Percentiles rank a stretch among this genome's conserved stretches.
These are phyloP conservation scores for Penicillium mononematosum DNA, from an alignment of 495 filamentous ascomycete species.

Conservation along the genomic window DNA sequence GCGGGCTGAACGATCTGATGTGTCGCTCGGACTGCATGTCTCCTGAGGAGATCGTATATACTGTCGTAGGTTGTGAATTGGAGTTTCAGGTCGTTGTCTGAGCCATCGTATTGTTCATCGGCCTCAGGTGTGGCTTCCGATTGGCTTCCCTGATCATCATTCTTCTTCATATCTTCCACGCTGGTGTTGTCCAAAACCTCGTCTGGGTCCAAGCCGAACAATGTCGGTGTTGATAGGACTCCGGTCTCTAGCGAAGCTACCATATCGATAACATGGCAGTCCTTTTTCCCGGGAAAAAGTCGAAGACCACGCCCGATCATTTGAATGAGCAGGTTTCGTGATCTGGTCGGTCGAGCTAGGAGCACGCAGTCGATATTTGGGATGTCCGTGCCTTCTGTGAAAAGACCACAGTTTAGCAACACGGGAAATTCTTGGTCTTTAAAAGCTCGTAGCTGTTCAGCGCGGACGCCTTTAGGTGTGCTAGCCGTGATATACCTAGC, in stretches of 20 bases:
- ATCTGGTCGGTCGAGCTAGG: slow-evolving; percentile 83
- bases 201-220: slow-evolving; percentile 91
- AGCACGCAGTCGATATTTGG: slow-evolving; percentile 96
- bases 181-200: slow-evolving; percentile 66
- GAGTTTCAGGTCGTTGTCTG: slow-evolving; percentile 33
- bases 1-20: slow-evolving; percentile 68
- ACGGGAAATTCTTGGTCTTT: slow-evolving; percentile 75
- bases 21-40: slow-evolving; percentile 75
- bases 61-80: slow-evolving; percentile 85
- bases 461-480: slow-evolving; percentile 64
- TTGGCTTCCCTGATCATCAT: slow-evolving; percentile 17
- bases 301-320: slow-evolving; percentile 97
- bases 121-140: background rate
- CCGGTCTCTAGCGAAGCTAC: slow-evolving; percentile 78
- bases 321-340: slow-evolving; percentile 86
- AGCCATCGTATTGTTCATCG: background rate
- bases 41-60: slow-evolving; percentile 80
- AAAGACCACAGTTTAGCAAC: slow-evolving; percentile 91
- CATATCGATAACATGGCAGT: slow-evolving; percentile 98
- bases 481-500: slow-evolving; percentile 78
- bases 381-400: slow-evolving; percentile 96
- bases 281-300: slow-evolving; percentile 70
- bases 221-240: slow-evolving; percentile 82
- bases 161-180: slow-evolving; percentile 53
- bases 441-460: slow-evolving; percentile 70